Evolutionary conservation across 2,329 filamentous ascomycete species (phyloP).

Genomic region (Aspergillus sp.): DNA sequence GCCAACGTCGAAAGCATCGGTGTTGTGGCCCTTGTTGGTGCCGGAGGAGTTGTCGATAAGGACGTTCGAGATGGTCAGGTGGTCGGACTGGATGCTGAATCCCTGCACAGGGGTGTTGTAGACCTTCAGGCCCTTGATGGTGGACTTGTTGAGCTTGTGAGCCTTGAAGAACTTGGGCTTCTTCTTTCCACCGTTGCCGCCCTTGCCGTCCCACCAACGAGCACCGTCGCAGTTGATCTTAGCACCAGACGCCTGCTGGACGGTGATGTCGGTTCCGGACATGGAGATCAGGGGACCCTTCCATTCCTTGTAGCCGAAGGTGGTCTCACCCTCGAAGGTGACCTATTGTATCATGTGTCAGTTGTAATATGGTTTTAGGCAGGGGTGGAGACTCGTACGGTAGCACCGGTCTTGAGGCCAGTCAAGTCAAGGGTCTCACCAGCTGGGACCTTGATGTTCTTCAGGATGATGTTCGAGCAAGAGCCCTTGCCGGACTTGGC

Average conservation of each 20-base stretch:
- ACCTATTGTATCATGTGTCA: conserved; percentile 36
- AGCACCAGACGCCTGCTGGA: conserved; percentile 47
- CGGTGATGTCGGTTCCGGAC: conserved; percentile 56
- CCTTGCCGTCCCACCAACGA: conserved; percentile 63
- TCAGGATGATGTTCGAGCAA: conserved; percentile 40
- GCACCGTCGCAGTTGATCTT: conserved; percentile 57
- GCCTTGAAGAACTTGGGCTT: conserved; percentile 66
- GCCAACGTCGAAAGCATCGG: conserved; percentile 53
- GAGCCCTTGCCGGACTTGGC: conserved; percentile 28
- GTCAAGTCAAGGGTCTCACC: conserved; percentile 39
- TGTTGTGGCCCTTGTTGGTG: conserved; percentile 44
- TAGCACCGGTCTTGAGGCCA: conserved; percentile 32
- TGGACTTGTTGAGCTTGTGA: conserved; percentile 29
- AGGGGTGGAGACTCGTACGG: conserved; percentile 15
- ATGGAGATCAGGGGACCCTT: conserved; percentile 62
- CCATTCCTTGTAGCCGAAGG: conserved; percentile 67
- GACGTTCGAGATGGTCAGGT: conserved; percentile 52
- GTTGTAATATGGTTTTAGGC: too few species aligned
- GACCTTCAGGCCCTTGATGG: conserved; percentile 31
- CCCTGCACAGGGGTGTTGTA: conserved; percentile 37
- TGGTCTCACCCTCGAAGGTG: conserved; percentile 65
- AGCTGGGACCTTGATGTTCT: conserved; percentile 36
- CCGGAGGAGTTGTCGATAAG: conserved; percentile 60
- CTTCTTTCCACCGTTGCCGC: conserved; percentile 58
- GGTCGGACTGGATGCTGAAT: conserved; percentile 42